Conservation (phyloP, 1,284 basidiomycete genomes). For the Malassezia sympodialis region DNA sequence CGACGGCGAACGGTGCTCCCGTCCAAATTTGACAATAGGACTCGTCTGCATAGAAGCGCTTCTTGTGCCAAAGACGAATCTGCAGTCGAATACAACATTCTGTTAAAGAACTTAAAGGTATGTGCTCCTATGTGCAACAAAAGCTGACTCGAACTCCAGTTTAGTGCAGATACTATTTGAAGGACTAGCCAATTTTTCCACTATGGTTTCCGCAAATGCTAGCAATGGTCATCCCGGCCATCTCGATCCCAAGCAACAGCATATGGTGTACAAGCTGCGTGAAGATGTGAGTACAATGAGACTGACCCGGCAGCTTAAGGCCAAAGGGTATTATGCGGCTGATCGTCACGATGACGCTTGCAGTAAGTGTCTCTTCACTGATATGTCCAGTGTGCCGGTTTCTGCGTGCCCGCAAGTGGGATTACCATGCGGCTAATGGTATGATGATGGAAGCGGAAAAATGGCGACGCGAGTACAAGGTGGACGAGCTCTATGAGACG, state of each 20-base stretch:
- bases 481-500: slow-evolving; percentile 73
- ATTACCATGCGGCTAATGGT: slow-evolving; percentile 66
- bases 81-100: background rate
- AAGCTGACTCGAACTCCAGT: background rate
- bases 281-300: background rate
- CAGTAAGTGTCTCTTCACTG: slow-evolving; percentile 14
- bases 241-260: slow-evolving; percentile 36
- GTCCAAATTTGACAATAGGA: background rate
- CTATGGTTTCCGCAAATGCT: background rate
- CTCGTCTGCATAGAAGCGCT: background rate
- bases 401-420: slow-evolving; percentile 84
- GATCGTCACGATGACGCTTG: slow-evolving; percentile 46
- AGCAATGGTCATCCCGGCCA: slow-evolving; percentile 35
- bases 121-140: background rate
- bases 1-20: background rate
- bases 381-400: slow-evolving; percentile 53
- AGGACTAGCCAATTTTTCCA: slow-evolving; percentile 11
- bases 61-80: background rate
- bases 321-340: slow-evolving; percentile 37
- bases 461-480: slow-evolving; percentile 79
- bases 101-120: background rate
- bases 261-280: slow-evolving; percentile 35
- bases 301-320: slow-evolving; percentile 23
- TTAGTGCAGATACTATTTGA: background rate
- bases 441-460: slow-evolving; percentile 77